Percentiles rank a stretch among this genome's conserved stretches.
Evolutionary conservation across 805 yeast species (phyloP).

Genomic region (Kodamaea laetipori): DNA sequence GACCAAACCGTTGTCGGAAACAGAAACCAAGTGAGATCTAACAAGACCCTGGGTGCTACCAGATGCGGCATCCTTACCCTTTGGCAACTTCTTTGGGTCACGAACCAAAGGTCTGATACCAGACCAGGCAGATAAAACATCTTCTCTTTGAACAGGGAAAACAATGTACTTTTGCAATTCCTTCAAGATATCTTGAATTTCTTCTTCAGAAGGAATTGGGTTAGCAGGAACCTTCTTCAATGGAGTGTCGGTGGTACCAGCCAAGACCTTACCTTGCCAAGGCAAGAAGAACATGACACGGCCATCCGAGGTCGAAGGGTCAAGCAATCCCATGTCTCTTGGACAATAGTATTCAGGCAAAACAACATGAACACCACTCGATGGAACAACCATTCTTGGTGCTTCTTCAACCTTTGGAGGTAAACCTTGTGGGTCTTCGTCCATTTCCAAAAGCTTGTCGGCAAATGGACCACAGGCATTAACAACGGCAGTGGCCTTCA

Average conservation of each 20-base stretch:
- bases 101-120: constrained; percentile 94
- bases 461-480: constrained; percentile 96
- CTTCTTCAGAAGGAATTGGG: constrained; percentile 86
- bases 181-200: constrained; percentile 80
- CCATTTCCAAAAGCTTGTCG: constrained; percentile 85
- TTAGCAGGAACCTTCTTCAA: constrained; percentile 65
- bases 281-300: constrained; percentile 96
- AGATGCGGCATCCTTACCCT: constrained; percentile 41
- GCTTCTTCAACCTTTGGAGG: constrained; percentile 53
- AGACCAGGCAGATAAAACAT: constrained; percentile 93
- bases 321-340: constrained; percentile 80
- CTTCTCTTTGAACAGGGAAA: constrained; percentile 85
- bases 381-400: constrained; percentile 88
- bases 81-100: constrained; percentile 63
- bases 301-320: constrained; percentile 91
- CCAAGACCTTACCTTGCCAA: constrained; percentile 95
- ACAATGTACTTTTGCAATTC: constrained; percentile 89
- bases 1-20: constrained; percentile 71
- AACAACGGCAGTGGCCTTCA: constrained; percentile 73
- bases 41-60: constrained; percentile 82
- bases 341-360: constrained; percentile 94
- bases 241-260: constrained; percentile 96
- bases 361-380: constrained; percentile 90
- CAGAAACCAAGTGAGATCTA: constrained; percentile 80
- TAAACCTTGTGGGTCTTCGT: constrained; percentile 64